Conservation (phyloP, 1,284 basidiomycete species). For the Pyrrhoderma noxium region DNA sequence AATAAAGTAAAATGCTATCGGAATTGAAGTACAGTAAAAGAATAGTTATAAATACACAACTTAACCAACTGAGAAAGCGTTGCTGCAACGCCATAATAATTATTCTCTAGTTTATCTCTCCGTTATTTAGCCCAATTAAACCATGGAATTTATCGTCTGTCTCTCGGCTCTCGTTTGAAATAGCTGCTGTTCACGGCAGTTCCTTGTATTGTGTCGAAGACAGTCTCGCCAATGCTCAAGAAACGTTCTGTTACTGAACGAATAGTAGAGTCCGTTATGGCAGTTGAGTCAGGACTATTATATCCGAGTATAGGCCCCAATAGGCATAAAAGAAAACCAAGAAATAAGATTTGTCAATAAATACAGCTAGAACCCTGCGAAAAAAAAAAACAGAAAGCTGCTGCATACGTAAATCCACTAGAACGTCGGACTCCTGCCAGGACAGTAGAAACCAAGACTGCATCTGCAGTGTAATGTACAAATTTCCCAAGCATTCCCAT, state of each 20-base stretch:
- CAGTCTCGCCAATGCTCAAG: conserved; percentile 79
- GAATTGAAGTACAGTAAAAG: too few relatives aligned
- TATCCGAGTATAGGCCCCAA: not conserved
- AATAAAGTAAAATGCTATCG: too few relatives aligned
- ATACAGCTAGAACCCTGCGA: not conserved
- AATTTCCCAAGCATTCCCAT: conserved; percentile 56
- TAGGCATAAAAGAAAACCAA: not conserved
- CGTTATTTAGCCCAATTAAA: too few relatives aligned
- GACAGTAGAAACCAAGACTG: conserved; percentile 81
- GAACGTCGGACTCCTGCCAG: conserved; percentile 88
- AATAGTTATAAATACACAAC: too few relatives aligned
- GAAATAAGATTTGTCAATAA: not conserved
- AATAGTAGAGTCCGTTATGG: conserved; percentile 69
- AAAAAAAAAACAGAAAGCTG: not conserved
- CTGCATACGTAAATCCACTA: conserved; percentile 80
- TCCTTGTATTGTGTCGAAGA: conserved; percentile 79
- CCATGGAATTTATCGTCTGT: too few relatives aligned
- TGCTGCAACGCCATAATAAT: too few relatives aligned
- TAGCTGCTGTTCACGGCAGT: conserved; percentile 77
- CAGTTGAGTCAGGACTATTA: conserved; percentile 57
- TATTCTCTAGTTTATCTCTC: too few relatives aligned
- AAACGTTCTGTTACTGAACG: conserved; percentile 76
- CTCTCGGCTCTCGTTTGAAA: conserved; percentile 47
- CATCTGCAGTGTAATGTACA: conserved; percentile 81
- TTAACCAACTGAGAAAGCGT: too few relatives aligned